Base-by-base conservation (phyloP, 2,329 filamentous ascomycete genomes). In the Zymoseptoria crescenta region DNA sequence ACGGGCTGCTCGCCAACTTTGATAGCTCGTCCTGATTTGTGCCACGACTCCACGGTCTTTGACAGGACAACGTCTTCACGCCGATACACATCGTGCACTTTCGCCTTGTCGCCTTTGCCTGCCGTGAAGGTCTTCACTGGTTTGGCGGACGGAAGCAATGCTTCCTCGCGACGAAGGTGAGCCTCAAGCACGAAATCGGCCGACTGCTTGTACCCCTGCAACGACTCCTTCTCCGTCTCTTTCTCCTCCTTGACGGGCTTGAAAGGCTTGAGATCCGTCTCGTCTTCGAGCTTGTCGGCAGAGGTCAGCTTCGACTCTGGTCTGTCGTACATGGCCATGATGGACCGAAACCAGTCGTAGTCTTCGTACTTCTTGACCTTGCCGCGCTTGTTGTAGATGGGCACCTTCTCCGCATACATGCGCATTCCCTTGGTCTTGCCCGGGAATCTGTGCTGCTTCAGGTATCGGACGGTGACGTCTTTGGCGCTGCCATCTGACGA, bases 21-120 rank as follows among this genome's bases (percentile, higher is more conserved):
- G 2, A 94, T 85, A 27, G 86, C 87, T 9, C 93, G 84, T 0
- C 94, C 94, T 77, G 96, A 93, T 72, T 96, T 96, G 72, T 97
- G 94, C 94, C 94, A 99, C 1, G 90, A 96, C 72, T 99, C 94
- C 1, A 89, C 88, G 28, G 90, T 95, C 73, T 96, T 92, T 72
- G 95, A 96, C 48, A 83, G 80, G 2, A 92, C 84, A 0, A 97
- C 85, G 65, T 97, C 92, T 56, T 83, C 82, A 35, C 93, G 86
- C 0, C 81, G 81, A 70, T 85, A 97, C 0, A 97, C 91, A 0
- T 89, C 86, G 71, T 96, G 91, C 59, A 89, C 83, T 51, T 87
- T 87, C 2, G 82, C 76, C 52, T 87, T 87, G 51, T 85, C 84
- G 13, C 87, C 88, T 73, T 93, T 96, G 8, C 83, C 86, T 52